These are phyloP conservation scores for Physcomitrium patens DNA, from an alignment of 225 moss, liverwort and hornwort genomes.

Conservation along the genomic window DNA sequence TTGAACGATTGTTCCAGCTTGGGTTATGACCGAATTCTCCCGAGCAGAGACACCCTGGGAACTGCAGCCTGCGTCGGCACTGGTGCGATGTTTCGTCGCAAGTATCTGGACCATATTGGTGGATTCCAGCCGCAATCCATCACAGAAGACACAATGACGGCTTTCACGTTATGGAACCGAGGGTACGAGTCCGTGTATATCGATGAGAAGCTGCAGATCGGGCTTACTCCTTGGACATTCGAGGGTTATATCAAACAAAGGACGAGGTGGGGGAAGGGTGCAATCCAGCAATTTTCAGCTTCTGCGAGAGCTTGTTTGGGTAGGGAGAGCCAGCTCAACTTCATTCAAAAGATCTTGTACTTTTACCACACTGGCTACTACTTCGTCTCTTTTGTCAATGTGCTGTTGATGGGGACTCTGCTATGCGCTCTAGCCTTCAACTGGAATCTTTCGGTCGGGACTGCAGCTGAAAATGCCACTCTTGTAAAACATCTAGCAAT, in stretches of 20 bases:
- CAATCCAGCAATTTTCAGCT: conserved; percentile 54
- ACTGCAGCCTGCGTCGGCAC: conserved; percentile 32
- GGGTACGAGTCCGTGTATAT: conserved; percentile 58
- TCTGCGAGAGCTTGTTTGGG: conserved; percentile 48
- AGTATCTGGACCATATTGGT: conserved; percentile 48
- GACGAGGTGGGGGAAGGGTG: conserved; percentile 53
- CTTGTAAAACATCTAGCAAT: conserved; percentile 24
- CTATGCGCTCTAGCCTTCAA: conserved; percentile 31
- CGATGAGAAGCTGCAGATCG: conserved; percentile 58
- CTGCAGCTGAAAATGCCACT: conserved; percentile 20
- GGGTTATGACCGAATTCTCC: conserved; percentile 48
- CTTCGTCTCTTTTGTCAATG: conserved; percentile 49
- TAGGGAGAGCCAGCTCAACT: conserved; percentile 45
- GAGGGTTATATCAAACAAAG: conserved; percentile 61
- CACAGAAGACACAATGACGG: conserved; percentile 63
- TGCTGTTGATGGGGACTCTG: conserved; percentile 33
- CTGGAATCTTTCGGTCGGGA: conserved; percentile 35
- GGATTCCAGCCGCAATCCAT: conserved; percentile 68
- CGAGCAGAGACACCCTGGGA: conserved; percentile 47
- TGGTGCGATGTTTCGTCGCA: conserved; percentile 36
- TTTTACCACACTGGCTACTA: conserved; percentile 57
- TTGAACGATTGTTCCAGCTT: conserved; percentile 42
- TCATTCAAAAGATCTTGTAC: conserved; percentile 48
- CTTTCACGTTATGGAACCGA: conserved; percentile 47
- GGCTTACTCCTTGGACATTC: conserved; percentile 58